Percentiles rank a stretch among this genome's conserved stretches.
phyloP scores from a whole-genome alignment of 305 asterid genomes.

The Ajuga reptans region DNA sequence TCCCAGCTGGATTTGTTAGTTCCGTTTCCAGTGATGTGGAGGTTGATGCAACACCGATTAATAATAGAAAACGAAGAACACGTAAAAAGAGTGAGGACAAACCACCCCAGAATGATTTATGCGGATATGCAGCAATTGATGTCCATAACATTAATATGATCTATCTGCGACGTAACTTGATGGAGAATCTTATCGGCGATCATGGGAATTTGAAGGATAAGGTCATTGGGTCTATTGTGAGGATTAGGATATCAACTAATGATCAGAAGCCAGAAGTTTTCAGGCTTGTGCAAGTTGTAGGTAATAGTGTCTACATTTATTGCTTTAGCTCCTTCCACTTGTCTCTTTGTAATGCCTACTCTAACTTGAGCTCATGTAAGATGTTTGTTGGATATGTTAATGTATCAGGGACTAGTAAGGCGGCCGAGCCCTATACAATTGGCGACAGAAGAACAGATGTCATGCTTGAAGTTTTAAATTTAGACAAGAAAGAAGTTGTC shows the following conservation, averaged over 20 bases:
- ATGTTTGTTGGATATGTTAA: slow-evolving; percentile 10
- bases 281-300: slow-evolving; percentile 96
- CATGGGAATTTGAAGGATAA: slow-evolving; percentile 52
- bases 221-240: slow-evolving; percentile 72
- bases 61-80: slow-evolving; percentile 50
- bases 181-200: slow-evolving; percentile 64
- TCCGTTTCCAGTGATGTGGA: slow-evolving; percentile 32
- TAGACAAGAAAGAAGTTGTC: slow-evolving; percentile 69
- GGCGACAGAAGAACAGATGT: slow-evolving; percentile 58
- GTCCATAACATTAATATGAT: slow-evolving; percentile 75
- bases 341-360: neutral
- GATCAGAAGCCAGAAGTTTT: slow-evolving; percentile 74
- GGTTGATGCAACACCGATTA: slow-evolving; percentile 33
- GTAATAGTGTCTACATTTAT: slow-evolving; percentile 31
- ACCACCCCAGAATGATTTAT: slow-evolving; percentile 42
- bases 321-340: slow-evolving; percentile 9
- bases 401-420: slow-evolving; percentile 62
- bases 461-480: slow-evolving; percentile 77
- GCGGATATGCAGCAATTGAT: slow-evolving; percentile 83
- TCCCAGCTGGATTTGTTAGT: slow-evolving; percentile 76
- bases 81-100: slow-evolving; percentile 51
- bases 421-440: slow-evolving; percentile 58
- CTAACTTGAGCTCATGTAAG: neutral
- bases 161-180: slow-evolving; percentile 63
- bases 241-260: slow-evolving; percentile 61